phyloP scores from a whole-genome alignment of 2,329 filamentous ascomycete genomes.

The Lecanoromycetidae sp. region DNA sequence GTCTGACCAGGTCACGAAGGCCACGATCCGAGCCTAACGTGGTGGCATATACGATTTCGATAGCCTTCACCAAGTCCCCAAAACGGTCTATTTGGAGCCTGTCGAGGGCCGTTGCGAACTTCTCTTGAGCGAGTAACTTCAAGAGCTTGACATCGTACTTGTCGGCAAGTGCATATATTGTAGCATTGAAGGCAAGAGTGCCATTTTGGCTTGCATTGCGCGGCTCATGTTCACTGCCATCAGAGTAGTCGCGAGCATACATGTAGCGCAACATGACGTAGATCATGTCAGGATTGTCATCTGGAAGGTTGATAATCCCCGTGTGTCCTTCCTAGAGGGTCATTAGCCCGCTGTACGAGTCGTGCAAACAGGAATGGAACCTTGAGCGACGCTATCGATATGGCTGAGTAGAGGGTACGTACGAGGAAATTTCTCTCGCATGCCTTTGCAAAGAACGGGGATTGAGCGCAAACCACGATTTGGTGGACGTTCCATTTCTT shows the following conservation, averaged over 20 bases:
- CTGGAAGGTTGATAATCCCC: background rate
- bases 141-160: background rate
- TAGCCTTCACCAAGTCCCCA: background rate
- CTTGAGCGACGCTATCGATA: too few relatives aligned
- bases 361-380: too few relatives aligned
- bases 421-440: background rate
- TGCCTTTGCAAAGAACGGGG: background rate
- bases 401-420: background rate
- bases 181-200: background rate
- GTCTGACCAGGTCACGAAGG: background rate
- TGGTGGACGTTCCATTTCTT: background rate
- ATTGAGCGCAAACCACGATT: background rate
- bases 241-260: background rate
- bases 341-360: constrained; percentile 17
- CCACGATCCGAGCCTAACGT: background rate
- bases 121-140: background rate
- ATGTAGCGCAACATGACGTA: background rate
- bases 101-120: background rate
- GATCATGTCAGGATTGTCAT: background rate
- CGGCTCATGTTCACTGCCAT: too few relatives aligned
- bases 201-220: too few relatives aligned
- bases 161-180: background rate
- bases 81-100: background rate
- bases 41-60: background rate
- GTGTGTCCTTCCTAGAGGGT: background rate